A percentile compares a stretch with the other conserved stretches of the same genome.
Conservation (phyloP, 805 yeast species). For the Candida dendrica region DNA sequence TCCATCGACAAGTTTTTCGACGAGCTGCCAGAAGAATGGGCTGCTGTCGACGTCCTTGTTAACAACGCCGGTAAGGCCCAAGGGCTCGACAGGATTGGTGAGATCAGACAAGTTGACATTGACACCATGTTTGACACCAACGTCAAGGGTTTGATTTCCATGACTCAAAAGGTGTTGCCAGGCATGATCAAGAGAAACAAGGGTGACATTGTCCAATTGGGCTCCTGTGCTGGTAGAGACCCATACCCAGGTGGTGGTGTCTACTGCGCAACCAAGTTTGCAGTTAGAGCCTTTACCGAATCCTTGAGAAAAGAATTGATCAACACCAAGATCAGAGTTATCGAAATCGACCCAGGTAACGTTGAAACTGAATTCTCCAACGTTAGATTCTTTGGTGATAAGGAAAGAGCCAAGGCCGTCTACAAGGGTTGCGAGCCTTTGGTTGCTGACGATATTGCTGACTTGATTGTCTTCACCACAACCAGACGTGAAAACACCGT, state of each 20-base stretch:
- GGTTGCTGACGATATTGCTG: constrained; percentile 54
- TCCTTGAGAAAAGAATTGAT: constrained; percentile 70
- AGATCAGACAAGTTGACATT: constrained; percentile 55
- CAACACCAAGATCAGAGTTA: constrained; percentile 58
- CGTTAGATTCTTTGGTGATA: constrained; percentile 55
- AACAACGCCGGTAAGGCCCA: constrained; percentile 78
- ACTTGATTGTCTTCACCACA: constrained; percentile 48
- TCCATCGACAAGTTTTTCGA: constrained; percentile 45
- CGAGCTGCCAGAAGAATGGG: constrained; percentile 49
- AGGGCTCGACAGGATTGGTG: constrained; percentile 74
- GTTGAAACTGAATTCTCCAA: constrained; percentile 63
- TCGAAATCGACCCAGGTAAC: constrained; percentile 63
- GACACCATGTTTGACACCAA: constrained; percentile 78
- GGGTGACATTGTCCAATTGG: constrained; percentile 70
- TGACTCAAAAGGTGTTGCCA: constrained; percentile 75
- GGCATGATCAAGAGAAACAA: constrained; percentile 60
- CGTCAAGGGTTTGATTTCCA: constrained; percentile 75
- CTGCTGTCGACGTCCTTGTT: constrained; percentile 57
- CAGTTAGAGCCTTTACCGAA: constrained; percentile 64
- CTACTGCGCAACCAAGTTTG: constrained; percentile 71
- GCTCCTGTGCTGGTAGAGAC: constrained; percentile 75
- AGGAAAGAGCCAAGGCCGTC: constrained; percentile 43
- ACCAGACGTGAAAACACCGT: constrained; percentile 54
- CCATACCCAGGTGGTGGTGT: constrained; percentile 76
- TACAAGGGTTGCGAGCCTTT: constrained; percentile 51